A percentile compares a stretch with the other conserved stretches of the same genome.
Conservation (phyloP, 805 yeast genomes). For the Starmerella geochares region DNA sequence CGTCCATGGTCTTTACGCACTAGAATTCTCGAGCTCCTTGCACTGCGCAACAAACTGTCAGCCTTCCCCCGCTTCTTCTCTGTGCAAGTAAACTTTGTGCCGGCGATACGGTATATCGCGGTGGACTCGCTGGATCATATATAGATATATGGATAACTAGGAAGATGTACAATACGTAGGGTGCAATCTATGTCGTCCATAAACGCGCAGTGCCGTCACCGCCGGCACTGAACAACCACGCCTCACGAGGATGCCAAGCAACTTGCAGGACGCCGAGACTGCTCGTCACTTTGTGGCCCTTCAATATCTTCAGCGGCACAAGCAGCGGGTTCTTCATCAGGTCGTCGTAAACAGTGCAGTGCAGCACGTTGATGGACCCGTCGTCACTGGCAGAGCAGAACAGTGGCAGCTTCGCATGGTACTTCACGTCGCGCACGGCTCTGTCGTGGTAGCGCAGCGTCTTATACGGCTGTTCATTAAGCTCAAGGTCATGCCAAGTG, state of each 20-base stretch:
- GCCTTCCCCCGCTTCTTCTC: no score
- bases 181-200: slow-evolving; percentile 87
- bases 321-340: slow-evolving; percentile 88
- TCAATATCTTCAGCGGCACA: slow-evolving; percentile 88
- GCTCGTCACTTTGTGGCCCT: slow-evolving; percentile 73
- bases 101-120: no score
- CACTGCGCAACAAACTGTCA: no score
- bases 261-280: slow-evolving; percentile 80
- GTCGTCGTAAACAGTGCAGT: slow-evolving; percentile 91
- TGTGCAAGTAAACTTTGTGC: no score
- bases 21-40: no score
- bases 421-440: slow-evolving; percentile 80
- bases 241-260: slow-evolving; percentile 95
- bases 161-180: no score
- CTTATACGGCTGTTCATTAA: slow-evolving; percentile 82
- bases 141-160: no score
- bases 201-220: slow-evolving; percentile 92
- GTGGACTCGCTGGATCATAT: no score
- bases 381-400: slow-evolving; percentile 95
- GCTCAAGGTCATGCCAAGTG: slow-evolving; percentile 93
- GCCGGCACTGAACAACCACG: slow-evolving; percentile 95
- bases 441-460: slow-evolving; percentile 88
- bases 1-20: no score
- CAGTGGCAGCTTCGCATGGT: slow-evolving; percentile 80
- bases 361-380: slow-evolving; percentile 87